phyloP scores from a whole-genome alignment of 208 protist genomes.

The Leishmania aethiopica region DNA sequence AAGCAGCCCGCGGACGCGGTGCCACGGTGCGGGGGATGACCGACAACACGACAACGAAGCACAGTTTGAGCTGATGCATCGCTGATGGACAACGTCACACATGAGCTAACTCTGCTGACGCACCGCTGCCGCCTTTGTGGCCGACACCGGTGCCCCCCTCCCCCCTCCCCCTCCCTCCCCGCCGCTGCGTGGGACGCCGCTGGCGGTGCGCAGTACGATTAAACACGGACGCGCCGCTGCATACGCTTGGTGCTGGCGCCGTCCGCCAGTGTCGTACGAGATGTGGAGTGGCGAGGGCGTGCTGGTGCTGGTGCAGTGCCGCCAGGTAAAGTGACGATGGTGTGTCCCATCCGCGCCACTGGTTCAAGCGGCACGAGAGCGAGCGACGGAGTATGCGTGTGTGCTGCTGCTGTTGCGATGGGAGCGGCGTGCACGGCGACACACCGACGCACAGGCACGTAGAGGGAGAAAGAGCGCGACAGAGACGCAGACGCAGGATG shows the following conservation, averaged over 20 bases:
- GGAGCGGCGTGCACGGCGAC: neutral
- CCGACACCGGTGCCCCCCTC: neutral
- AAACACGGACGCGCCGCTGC: slow-evolving; percentile 29
- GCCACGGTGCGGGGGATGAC: too few species aligned
- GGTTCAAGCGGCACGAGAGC: slow-evolving; percentile 23
- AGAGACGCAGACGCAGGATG: slow-evolving; percentile 16
- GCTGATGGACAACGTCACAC: too few species aligned
- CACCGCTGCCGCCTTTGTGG: neutral
- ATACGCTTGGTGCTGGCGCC: slow-evolving; percentile 22
- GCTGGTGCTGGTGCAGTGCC: slow-evolving; percentile 12
- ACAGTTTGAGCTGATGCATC: too few species aligned
- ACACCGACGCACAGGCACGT: neutral
- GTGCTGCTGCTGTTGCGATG: neutral
- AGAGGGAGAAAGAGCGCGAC: neutral
- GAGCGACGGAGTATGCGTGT: neutral
- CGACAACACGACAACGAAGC: too few species aligned
- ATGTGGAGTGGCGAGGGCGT: neutral
- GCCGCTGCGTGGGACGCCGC: neutral
- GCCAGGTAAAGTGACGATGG: slow-evolving; percentile 26
- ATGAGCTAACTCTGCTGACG: slow-evolving; percentile 25
- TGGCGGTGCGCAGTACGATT: slow-evolving; percentile 16
- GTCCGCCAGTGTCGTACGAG: slow-evolving; percentile 32
- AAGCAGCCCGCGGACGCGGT: too few species aligned
- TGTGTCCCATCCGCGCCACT: slow-evolving; percentile 23
- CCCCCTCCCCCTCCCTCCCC: neutral